Base-by-base conservation (phyloP, 768 basidiomycete species). In the Naganishia friedmannii region DNA sequence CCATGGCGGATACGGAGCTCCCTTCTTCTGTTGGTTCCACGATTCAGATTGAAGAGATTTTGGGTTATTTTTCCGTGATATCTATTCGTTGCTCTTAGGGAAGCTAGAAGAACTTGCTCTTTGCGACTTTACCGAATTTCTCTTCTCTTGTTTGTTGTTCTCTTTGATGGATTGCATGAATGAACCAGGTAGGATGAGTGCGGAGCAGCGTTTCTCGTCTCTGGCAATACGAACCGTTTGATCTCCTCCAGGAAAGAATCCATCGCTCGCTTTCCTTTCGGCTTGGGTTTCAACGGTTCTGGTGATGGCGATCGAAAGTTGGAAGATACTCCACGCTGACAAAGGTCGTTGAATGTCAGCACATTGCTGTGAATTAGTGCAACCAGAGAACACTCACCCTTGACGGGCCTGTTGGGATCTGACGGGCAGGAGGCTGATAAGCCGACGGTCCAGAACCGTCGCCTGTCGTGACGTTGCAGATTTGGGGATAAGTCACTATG, bases 171-270 rank as follows among this genome's bases (percentile, higher is more conserved):
- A 21, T 17, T 2, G 95, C 97, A 75, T 2, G 51, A 19, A 73
- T 67, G 76, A 26, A 55, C 12, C 34, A 12, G 4, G 34, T 12
- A 37, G 12, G 34, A 65, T 70, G 31, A 34, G 60, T 32, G 23
- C 4, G 48, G 13, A n/a, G 48, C 48, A 57, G 8, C 19, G 37
- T 17, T 37, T 29, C 26, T 31, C 37, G 73, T 84, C 26, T 56
- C 90, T 1, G 13, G 6, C n/a, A 23, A 5, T 51, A 45, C 60
- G 42, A 17, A 63, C 95, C 87, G 87, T 83, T 98, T 98, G 70
- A 99, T 92, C 83, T 99, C 93, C 76, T 96, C 93, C 63, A 99
- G 83, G 79, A 98, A 99, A 1, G 89, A 82, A 81, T 97, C 94
- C 92, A 98, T 98, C 0, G 91, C 92, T 63, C 95, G 87, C 79